Conservation (phyloP, 2,329 filamentous ascomycete species). For the Aspergillus sp. region DNA sequence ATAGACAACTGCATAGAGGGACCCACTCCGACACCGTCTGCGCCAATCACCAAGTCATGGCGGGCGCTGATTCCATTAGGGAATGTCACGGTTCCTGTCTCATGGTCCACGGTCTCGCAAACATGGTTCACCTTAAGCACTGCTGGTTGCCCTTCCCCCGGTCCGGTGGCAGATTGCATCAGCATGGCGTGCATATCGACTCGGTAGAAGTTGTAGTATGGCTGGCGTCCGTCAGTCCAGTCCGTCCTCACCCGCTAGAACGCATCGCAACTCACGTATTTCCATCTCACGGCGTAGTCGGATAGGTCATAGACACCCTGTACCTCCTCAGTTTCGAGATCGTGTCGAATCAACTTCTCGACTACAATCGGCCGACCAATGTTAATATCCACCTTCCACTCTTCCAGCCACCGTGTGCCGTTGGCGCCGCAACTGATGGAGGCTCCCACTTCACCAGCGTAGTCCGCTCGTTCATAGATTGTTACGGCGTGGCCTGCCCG, state of each 20-base stretch:
- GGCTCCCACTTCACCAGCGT: constrained; percentile 66
- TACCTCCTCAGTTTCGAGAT: constrained; percentile 68
- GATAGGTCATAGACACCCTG: constrained; percentile 63
- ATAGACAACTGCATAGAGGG: neutral
- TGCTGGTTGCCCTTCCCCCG: constrained; percentile 42
- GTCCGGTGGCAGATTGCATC: constrained; percentile 57
- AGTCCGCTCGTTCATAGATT: constrained; percentile 67
- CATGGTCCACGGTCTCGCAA: constrained; percentile 54
- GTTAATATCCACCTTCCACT: constrained; percentile 65
- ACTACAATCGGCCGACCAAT: constrained; percentile 67
- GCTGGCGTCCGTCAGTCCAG: neutral
- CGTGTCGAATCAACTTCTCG: constrained; percentile 65
- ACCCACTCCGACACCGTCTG: constrained; percentile 62
- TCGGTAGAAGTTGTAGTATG: constrained; percentile 69
- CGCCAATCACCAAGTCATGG: constrained; percentile 63
- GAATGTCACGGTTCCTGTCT: constrained; percentile 53
- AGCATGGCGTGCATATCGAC: constrained; percentile 69
- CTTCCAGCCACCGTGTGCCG: constrained; percentile 67
- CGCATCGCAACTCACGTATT: constrained; percentile 41
- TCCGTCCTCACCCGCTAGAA: neutral
- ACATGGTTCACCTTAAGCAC: constrained; percentile 3
- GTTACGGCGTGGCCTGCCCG: constrained; percentile 57
- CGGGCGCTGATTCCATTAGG: constrained; percentile 50
- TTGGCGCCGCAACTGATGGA: constrained; percentile 69
- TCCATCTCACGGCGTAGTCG: constrained; percentile 67